These are phyloP conservation scores for Blastomyces parvus DNA, from an alignment of 2,329 filamentous ascomycete species.

Conservation along the genomic window DNA sequence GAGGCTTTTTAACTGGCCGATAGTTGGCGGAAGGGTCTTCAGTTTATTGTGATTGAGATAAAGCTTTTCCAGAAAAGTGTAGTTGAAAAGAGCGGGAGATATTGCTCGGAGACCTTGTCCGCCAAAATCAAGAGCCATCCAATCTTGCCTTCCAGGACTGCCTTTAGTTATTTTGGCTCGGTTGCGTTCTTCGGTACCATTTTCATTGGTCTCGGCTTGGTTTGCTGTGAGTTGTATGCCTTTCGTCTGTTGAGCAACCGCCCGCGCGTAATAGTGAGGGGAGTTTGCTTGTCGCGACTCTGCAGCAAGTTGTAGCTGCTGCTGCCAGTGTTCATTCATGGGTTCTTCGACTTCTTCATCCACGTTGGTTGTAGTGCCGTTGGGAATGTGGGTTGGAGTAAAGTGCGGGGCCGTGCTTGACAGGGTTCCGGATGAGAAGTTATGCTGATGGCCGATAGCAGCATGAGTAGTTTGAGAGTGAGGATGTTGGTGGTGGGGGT, in stretches of 20 bases:
- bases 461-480: constrained; percentile 35
- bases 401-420: constrained; percentile 47
- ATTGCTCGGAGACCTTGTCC: constrained; percentile 88
- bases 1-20: constrained; percentile 73
- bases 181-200: constrained; percentile 49
- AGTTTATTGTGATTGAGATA: constrained; percentile 93
- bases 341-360: constrained; percentile 49
- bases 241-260: constrained; percentile 39
- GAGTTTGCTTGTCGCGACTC: constrained; percentile 60
- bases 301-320: constrained; percentile 73
- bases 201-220: constrained; percentile 41
- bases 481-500: constrained; percentile 33
- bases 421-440: constrained; percentile 40
- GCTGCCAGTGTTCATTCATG: constrained; percentile 69
- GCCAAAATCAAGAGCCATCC: constrained; percentile 88
- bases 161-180: constrained; percentile 54
- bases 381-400: constrained; percentile 49
- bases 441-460: constrained; percentile 41
- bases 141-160: constrained; percentile 56
- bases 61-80: constrained; percentile 80
- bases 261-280: constrained; percentile 58
- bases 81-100: constrained; percentile 69
- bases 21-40: constrained; percentile 63
- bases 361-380: constrained; percentile 47
- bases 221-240: constrained; percentile 40